These are phyloP conservation scores for Gonapodya prolifera DNA, from an alignment of 192 early-diverging fungal genomes.

Conservation along the genomic window DNA sequence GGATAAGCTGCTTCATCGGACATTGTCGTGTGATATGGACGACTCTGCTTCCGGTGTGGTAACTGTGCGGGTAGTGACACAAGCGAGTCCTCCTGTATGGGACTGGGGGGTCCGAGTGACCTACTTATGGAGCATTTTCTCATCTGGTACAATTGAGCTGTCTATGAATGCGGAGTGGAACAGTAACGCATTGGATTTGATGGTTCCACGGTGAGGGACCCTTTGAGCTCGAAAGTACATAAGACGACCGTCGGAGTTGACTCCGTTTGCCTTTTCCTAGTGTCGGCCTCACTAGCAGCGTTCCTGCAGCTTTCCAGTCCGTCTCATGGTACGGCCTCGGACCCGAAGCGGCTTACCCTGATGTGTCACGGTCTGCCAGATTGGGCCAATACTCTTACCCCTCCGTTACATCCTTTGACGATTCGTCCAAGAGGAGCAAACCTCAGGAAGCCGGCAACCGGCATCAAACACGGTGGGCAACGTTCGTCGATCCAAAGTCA, in stretches of 20 bases:
- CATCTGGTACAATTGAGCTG: background rate
- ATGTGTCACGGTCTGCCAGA: background rate
- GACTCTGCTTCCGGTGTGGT: background rate
- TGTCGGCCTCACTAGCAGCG: background rate
- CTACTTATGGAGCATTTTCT: background rate
- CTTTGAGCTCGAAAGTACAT: too few species aligned
- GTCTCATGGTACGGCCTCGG: background rate
- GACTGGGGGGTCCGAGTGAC: background rate
- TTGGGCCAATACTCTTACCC: background rate
- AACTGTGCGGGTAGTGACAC: background rate
- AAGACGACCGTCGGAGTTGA: too few species aligned
- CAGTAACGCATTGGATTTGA: background rate
- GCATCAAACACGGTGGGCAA: background rate
- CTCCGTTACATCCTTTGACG: background rate
- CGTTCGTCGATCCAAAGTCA: background rate
- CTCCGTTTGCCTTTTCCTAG: too few species aligned
- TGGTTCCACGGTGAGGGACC: background rate
- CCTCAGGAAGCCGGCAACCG: slow-evolving; percentile 1
- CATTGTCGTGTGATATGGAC: background rate
- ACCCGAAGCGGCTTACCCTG: background rate
- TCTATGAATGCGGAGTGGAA: background rate
- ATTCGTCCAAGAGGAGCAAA: background rate
- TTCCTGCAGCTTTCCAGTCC: background rate
- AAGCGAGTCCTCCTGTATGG: background rate
- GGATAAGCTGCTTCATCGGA: background rate